Evolutionary conservation across 257 asterid species (phyloP).

Genomic region (Paulownia fortunei): DNA sequence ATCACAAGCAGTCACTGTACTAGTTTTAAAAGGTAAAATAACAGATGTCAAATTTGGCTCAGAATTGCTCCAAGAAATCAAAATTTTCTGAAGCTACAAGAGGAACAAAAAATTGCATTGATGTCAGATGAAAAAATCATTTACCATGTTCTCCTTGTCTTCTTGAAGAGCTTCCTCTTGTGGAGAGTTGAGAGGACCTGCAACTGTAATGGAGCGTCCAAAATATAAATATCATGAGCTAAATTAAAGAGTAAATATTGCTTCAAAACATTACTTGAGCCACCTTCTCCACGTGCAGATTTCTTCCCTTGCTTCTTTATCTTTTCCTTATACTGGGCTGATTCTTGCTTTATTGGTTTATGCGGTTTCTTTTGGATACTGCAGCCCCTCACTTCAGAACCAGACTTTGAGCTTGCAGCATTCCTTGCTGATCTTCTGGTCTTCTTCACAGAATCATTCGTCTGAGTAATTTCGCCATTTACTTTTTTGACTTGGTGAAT

Average conservation of each 20-base stretch:
- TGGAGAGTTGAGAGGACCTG: conserved; percentile 44
- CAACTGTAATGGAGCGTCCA: neutral
- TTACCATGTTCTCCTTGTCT: conserved; percentile 72
- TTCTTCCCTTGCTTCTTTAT: conserved; percentile 48
- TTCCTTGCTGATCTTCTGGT: conserved; percentile 42
- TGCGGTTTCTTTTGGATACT: conserved; percentile 46
- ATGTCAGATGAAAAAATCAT: neutral
- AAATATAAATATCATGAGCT: neutral
- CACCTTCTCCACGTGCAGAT: conserved; percentile 52
- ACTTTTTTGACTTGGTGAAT: conserved; percentile 37
- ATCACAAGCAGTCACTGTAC: no score
- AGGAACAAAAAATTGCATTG: no score
- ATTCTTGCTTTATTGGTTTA: conserved; percentile 54
- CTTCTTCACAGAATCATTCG: conserved; percentile 35
- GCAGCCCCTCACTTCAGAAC: conserved; percentile 35
- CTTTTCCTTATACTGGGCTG: conserved; percentile 34
- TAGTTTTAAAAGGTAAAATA: no score
- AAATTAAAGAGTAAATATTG: no score
- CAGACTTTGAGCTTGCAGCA: conserved; percentile 34
- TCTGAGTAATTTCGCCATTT: conserved; percentile 30
- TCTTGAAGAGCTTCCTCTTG: conserved; percentile 50
- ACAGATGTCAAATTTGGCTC: no score
- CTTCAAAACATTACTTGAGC: neutral
- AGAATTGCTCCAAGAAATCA: no score
- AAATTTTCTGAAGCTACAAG: no score